Conservation (phyloP, 352 stramenopile genomes). For the Pythium apleroticum region DNA sequence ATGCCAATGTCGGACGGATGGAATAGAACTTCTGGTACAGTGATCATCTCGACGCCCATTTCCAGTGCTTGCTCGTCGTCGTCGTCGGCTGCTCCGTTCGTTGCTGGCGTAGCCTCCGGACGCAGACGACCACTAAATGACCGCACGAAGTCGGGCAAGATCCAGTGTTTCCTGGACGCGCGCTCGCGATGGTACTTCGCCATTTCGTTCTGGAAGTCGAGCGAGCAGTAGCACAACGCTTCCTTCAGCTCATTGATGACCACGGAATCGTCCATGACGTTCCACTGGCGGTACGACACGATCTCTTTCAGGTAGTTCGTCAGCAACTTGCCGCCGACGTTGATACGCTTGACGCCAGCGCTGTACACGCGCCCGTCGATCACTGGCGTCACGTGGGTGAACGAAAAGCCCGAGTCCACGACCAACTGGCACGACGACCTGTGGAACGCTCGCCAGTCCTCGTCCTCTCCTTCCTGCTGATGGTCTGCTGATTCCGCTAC, state of each 20-base stretch:
- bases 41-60: slow-evolving; percentile 87
- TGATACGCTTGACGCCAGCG: slow-evolving; percentile 68
- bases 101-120: background rate
- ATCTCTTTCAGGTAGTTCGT: slow-evolving; percentile 97
- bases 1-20: slow-evolving; percentile 91
- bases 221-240: slow-evolving; percentile 86
- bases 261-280: slow-evolving; percentile 92
- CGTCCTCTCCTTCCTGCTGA: slow-evolving; percentile 23
- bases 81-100: slow-evolving; percentile 9
- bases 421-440: slow-evolving; percentile 70
- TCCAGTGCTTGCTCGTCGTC: slow-evolving; percentile 69
- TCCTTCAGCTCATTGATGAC: slow-evolving; percentile 89
- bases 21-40: slow-evolving; percentile 91
- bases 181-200: slow-evolving; percentile 39
- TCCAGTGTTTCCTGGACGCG: slow-evolving; percentile 55
- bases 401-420: slow-evolving; percentile 95
- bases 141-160: slow-evolving; percentile 81
- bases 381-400: slow-evolving; percentile 94
- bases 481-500: background rate
- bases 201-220: slow-evolving; percentile 86
- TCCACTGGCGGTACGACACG: slow-evolving; percentile 95
- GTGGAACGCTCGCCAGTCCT: slow-evolving; percentile 40
- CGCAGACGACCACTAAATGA: slow-evolving; percentile 56
- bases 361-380: slow-evolving; percentile 59
- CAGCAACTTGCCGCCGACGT: slow-evolving; percentile 95